Conservation (phyloP, 345 rosid genomes). For the Brassica rapa region DNA sequence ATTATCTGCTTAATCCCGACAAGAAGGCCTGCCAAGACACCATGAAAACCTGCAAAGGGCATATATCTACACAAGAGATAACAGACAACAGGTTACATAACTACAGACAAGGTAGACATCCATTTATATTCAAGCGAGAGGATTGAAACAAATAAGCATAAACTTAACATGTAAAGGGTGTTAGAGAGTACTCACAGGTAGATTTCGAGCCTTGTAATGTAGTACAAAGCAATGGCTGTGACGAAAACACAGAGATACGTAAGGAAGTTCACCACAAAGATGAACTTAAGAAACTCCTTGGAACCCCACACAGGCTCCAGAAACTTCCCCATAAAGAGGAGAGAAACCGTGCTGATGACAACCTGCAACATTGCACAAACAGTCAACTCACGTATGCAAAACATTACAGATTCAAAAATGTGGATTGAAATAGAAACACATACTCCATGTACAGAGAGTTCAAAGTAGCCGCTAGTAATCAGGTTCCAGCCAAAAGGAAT, state of each 20-base stretch:
- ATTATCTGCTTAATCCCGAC: slow-evolving; percentile 95
- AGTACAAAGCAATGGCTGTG: slow-evolving; percentile 87
- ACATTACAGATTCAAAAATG: slow-evolving; percentile 6
- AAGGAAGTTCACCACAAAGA: slow-evolving; percentile 75
- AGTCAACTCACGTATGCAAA: slow-evolving; percentile 1
- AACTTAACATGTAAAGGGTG: slow-evolving; percentile 1
- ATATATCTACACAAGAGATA: slow-evolving; percentile 61
- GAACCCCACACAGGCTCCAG: slow-evolving; percentile 98
- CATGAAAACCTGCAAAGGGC: slow-evolving; percentile 96
- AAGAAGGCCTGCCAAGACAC: slow-evolving; percentile 80
- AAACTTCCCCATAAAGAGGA: slow-evolving; percentile 88
- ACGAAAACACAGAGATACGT: slow-evolving; percentile 79
- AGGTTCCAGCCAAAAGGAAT: slow-evolving; percentile 99
- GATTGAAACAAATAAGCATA: not conserved
- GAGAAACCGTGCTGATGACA: slow-evolving; percentile 68
- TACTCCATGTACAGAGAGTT: slow-evolving; percentile 86
- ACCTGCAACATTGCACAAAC: slow-evolving; percentile 48
- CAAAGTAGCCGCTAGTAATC: slow-evolving; percentile 85
- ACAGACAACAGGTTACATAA: not conserved
- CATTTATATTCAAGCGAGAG: not conserved
- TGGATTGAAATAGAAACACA: slow-evolving; percentile 4
- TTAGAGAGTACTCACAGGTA: slow-evolving; percentile 69
- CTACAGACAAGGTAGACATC: too few species aligned
- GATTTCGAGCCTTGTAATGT: slow-evolving; percentile 68
- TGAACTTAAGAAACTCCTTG: slow-evolving; percentile 93